Percentiles rank a stretch among this genome's conserved stretches.
phyloP scores from a whole-genome alignment of 495 filamentous ascomycete species.

The Antarctomyces pellizariae region DNA sequence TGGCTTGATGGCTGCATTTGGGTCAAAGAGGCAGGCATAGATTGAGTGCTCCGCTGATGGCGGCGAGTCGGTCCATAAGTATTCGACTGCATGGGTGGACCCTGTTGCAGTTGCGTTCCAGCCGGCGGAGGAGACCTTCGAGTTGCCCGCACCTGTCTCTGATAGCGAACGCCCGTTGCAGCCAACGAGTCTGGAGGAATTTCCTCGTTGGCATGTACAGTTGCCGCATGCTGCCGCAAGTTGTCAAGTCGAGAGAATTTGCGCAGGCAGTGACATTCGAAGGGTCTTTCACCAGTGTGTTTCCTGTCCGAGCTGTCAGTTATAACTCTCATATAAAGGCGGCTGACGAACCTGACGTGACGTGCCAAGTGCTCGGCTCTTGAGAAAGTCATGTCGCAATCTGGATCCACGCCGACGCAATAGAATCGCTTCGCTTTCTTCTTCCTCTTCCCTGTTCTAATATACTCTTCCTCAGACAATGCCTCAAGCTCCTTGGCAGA shows the following conservation, averaged over 20 bases:
- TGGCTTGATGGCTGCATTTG: no score
- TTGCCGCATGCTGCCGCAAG: slow-evolving; percentile 88
- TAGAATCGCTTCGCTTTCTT: slow-evolving; percentile 95
- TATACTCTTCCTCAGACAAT: no score
- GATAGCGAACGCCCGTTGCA: slow-evolving; percentile 80
- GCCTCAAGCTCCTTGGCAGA: no score
- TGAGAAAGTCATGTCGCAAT: slow-evolving; percentile 87
- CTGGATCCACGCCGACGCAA: slow-evolving; percentile 92
- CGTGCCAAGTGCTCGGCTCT: slow-evolving; percentile 87
- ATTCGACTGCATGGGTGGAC: no score
- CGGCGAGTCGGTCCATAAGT: no score
- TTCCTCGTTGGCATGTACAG: slow-evolving; percentile 92
- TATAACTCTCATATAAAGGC: background rate
- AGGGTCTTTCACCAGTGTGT: slow-evolving; percentile 92
- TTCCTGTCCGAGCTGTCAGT: slow-evolving; percentile 34
- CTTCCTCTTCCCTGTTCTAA: slow-evolving; percentile 37
- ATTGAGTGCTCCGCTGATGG: no score
- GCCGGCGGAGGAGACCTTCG: no score
- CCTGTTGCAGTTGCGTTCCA: no score
- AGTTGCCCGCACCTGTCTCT: slow-evolving; percentile 80
- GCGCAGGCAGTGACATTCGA: slow-evolving; percentile 87
- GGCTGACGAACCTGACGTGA: slow-evolving; percentile 51
- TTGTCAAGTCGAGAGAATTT: slow-evolving; percentile 96
- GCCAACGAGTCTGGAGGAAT: slow-evolving; percentile 85
- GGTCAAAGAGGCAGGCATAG: no score